A percentile compares a stretch with the other conserved stretches of the same genome.
These are phyloP conservation scores for Dictyostelium firmibasis DNA, from an alignment of 78 protist genomes.

Conservation along the genomic window DNA sequence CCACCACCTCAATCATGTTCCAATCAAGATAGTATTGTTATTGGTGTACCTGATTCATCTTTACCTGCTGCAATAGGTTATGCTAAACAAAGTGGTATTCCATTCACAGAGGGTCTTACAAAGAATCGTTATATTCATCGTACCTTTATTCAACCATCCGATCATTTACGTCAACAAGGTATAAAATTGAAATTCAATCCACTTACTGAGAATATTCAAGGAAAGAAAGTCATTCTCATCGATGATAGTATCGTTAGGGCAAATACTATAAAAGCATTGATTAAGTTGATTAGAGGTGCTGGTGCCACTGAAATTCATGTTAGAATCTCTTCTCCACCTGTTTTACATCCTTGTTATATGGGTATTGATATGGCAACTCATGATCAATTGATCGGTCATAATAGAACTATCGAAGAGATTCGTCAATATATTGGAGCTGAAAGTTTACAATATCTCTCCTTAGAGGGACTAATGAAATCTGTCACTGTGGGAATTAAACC, in stretches of 20 bases:
- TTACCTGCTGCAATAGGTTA: constrained; percentile 84
- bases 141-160: constrained; percentile 82
- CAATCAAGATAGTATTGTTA: constrained; percentile 31
- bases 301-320: constrained; percentile 80
- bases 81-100: constrained; percentile 58
- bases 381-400: constrained; percentile 73
- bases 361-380: constrained; percentile 80
- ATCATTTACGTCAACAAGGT: constrained; percentile 73
- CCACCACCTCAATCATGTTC: constrained; percentile 7
- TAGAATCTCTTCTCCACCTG: constrained; percentile 80
- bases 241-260: constrained; percentile 83
- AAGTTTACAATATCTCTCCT: constrained; percentile 27
- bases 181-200: constrained; percentile 82
- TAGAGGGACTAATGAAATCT: constrained; percentile 49
- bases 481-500: constrained; percentile 5
- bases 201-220: constrained; percentile 66
- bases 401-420: constrained; percentile 55
- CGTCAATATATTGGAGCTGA: constrained; percentile 77
- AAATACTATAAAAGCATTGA: constrained; percentile 56
- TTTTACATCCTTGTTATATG: constrained; percentile 80
- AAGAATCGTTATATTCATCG: constrained; percentile 80
- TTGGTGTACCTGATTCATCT: constrained; percentile 83
- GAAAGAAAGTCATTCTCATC: constrained; percentile 49
- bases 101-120: constrained; percentile 70
- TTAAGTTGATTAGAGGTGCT: constrained; percentile 65